Evolutionary conservation across 768 basidiomycete genomes (phyloP).

Genomic region (Suillus luteus): DNA sequence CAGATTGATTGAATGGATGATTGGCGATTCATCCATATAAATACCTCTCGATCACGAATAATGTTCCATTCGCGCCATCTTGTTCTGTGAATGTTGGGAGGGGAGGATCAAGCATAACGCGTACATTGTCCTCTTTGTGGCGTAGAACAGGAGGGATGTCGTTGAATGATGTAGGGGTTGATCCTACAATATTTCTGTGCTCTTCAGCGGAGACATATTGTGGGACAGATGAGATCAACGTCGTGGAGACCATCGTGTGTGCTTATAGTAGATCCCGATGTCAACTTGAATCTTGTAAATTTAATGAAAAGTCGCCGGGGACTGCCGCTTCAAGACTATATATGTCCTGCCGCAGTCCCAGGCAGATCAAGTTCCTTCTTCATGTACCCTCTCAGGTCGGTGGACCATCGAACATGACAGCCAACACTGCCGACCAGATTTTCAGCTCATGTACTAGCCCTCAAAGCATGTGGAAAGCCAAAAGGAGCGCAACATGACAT

Average conservation of each 20-base stretch:
- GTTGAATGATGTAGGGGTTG: conserved; percentile 82
- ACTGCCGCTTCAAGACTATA: neutral
- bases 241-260: conserved; percentile 3
- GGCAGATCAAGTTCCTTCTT: too few relatives aligned
- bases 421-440: too few relatives aligned
- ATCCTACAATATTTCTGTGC: conserved; percentile 42
- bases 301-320: neutral
- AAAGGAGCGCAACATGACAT: too few relatives aligned
- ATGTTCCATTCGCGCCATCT: conserved; percentile 59
- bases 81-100: conserved; percentile 57
- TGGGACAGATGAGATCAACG: neutral
- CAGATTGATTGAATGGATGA: conserved; percentile 3
- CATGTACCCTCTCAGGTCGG: neutral
- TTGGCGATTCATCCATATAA: conserved; percentile 18
- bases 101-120: conserved; percentile 68
- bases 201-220: conserved; percentile 4
- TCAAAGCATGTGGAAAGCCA: too few relatives aligned
- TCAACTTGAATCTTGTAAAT: neutral
- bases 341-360: neutral
- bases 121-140: conserved; percentile 72
- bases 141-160: conserved; percentile 84
- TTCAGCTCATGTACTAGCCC: too few relatives aligned
- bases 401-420: neutral
- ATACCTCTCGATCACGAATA: conserved; percentile 89
- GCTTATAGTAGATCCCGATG: neutral